Evolutionary conservation across 495 filamentous ascomycete genomes (phyloP), one percentile per base, ranked within the genome.

Genomic region (Schizothecium vesticola): DNA sequence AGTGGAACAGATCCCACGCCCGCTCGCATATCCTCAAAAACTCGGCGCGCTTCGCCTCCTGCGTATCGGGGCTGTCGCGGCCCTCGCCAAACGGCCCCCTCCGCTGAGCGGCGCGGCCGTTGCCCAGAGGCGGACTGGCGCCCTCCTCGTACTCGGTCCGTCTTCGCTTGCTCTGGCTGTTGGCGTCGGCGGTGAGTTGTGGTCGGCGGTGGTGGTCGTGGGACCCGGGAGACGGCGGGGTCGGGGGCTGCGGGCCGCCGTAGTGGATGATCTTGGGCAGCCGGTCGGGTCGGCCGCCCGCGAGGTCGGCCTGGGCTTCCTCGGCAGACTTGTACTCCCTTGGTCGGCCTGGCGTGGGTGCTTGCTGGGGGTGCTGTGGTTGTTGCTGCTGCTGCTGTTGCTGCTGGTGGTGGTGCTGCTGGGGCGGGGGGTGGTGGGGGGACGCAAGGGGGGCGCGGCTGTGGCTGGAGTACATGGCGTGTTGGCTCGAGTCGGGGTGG

Each of bases 1-100:
- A 97, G 82, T 98, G 95, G 77, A 99, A 96, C 63, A 99, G 75
- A 81, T 99, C 95, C 95, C 95, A 99, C 25, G 94, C 94, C 73
- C 92, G 83, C 62, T 90, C 87, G 74, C 95, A 99, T 56, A 98
- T 79, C 59, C 85, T 81, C 70, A 99, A 79, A 75, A 99, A 99
- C 74, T 99, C 94, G 59, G 97, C 94, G 77, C 94, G 92, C 88
- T 99, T 99, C 77, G 86, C 88, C 66, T 86, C 82, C 74, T 93
- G 87, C n/a, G 87, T 90, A 67, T 93, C 92, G 5, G 93, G 92
- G 60, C 91, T 92, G 70, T 95, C 91, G 59, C 92, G 81, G 10
- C 89, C 90, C 51, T 87, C 87, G 56, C 92, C 91, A 68, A 94
- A 93, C 2, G 90, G 90, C 11, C 90, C 90, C 63, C 85, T 81